Conservation (phyloP, 2,329 filamentous ascomycete species). For the Talaromyces sp. region DNA sequence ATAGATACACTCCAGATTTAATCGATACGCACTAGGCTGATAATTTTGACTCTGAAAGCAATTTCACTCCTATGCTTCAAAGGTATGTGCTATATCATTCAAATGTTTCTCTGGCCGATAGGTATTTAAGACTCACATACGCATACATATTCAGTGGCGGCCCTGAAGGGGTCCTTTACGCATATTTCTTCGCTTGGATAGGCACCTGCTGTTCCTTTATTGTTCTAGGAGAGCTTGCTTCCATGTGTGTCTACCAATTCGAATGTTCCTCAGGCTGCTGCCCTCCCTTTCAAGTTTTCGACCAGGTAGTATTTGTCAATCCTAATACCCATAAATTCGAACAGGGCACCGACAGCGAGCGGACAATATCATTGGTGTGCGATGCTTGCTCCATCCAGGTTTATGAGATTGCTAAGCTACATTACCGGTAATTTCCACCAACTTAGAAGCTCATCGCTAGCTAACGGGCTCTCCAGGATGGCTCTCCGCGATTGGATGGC, state of each 20-base stretch:
- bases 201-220: conserved; percentile 7
- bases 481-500: conserved; percentile 35
- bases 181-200: conserved; percentile 6
- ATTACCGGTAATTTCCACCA: conserved; percentile 19
- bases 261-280: too few relatives aligned
- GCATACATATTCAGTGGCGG: conserved; percentile 8
- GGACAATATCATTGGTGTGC: conserved; percentile 43
- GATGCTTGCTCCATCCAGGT: conserved; percentile 30
- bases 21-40: too few relatives aligned
- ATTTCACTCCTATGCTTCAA: background rate
- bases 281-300: too few relatives aligned
- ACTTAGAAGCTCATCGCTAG: too few relatives aligned
- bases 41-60: too few relatives aligned
- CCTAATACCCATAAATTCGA: too few relatives aligned
- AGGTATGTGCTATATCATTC: too few relatives aligned
- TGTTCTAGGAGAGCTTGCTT: conserved; percentile 6
- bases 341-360: conserved; percentile 25
- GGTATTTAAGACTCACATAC: too few relatives aligned
- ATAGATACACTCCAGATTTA: too few relatives aligned
- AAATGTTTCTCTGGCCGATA: too few relatives aligned
- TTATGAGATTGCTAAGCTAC: conserved; percentile 25
- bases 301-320: too few relatives aligned
- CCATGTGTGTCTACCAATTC: background rate
- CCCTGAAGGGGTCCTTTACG: conserved; percentile 5
- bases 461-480: conserved; percentile 22